Conservation (phyloP, 2,329 filamentous ascomycete genomes). For the Grosmannia serpens region DNA sequence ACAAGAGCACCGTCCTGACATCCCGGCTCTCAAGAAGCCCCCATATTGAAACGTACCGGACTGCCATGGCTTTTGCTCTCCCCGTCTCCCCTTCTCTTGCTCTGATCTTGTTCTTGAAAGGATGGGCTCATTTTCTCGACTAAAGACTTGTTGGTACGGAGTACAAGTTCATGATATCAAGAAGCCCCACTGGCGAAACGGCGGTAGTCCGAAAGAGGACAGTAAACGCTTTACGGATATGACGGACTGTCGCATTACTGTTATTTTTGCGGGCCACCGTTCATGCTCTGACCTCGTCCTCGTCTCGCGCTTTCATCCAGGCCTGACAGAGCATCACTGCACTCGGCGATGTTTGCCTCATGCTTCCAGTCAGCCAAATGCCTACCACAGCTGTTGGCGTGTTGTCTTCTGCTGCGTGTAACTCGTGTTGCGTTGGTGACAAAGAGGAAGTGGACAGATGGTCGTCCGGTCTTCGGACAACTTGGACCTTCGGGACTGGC, state of each 20-base stretch:
- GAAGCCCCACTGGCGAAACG: neutral
- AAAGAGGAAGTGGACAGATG: neutral
- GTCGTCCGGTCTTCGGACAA: neutral
- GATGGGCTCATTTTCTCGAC: neutral
- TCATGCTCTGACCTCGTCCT: too few species aligned
- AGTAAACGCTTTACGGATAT: neutral
- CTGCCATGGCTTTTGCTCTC: neutral
- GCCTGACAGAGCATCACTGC: too few species aligned
- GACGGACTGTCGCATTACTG: neutral
- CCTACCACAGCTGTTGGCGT: neutral
- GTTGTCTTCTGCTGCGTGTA: neutral
- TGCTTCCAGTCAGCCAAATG: too few species aligned
- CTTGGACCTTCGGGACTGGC: neutral
- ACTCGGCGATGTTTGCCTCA: too few species aligned
- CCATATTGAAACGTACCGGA: neutral
- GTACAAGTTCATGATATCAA: neutral
- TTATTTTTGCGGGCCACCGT: neutral
- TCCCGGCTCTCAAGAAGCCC: neutral
- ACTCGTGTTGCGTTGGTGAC: neutral
- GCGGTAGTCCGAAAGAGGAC: neutral
- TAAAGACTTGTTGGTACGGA: neutral
- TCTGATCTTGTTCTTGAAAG: neutral
- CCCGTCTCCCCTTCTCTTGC: neutral
- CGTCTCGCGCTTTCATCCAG: too few species aligned
- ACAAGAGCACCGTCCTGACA: neutral